Evolutionary conservation across 225 moss, liverwort and hornwort genomes (phyloP).

Genomic region (Sphagnum tenellum): DNA sequence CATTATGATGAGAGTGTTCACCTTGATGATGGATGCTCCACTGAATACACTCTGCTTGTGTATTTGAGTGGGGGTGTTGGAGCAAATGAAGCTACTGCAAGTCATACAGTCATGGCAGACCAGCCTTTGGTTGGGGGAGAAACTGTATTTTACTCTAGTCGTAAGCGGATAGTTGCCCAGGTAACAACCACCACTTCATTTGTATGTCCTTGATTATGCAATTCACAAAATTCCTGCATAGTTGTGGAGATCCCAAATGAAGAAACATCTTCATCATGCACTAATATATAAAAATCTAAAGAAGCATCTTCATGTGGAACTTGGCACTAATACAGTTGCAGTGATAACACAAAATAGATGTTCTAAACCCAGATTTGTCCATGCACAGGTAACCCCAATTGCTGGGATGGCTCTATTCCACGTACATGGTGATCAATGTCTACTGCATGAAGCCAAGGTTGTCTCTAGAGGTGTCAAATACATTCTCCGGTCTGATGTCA

Average conservation of each 20-base stretch:
- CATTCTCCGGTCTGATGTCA: slow-evolving; percentile 77
- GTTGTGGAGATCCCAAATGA: no score
- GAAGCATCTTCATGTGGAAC: no score
- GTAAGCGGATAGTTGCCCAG: slow-evolving; percentile 11
- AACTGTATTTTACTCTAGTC: slow-evolving; percentile 66
- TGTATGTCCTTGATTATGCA: no score
- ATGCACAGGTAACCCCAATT: slow-evolving; percentile 52
- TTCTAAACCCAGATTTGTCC: neutral
- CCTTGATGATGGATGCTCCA: slow-evolving; percentile 32
- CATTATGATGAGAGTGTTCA: slow-evolving; percentile 84
- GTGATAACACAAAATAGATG: no score
- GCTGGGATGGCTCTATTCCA: slow-evolving; percentile 85
- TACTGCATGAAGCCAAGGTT: slow-evolving; percentile 73
- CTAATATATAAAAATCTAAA: no score
- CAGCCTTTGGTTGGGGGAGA: slow-evolving; percentile 49
- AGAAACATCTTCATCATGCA: no score
- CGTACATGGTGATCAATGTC: slow-evolving; percentile 60
- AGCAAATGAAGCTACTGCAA: neutral
- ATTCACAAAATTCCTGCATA: no score
- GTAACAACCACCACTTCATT: no score
- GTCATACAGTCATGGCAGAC: neutral
- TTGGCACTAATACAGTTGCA: no score
- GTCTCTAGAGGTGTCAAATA: slow-evolving; percentile 81
- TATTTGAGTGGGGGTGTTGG: slow-evolving; percentile 46
- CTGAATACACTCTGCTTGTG: slow-evolving; percentile 75